Conservation (phyloP, 495 filamentous ascomycete species). For the Friedmanniomyces simplex region DNA sequence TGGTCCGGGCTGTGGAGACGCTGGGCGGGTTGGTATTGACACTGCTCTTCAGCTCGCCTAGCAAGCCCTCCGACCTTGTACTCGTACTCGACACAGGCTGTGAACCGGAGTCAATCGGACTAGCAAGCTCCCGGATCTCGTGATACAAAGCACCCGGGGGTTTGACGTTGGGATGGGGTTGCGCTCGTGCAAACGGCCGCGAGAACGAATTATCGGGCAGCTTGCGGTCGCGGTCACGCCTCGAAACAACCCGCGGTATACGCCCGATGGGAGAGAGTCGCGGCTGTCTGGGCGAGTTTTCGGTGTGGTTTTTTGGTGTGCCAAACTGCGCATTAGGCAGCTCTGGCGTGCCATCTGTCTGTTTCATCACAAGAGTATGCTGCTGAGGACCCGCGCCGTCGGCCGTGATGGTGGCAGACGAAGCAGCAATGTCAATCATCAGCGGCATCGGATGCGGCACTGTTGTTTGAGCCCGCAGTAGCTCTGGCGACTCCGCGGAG, state of each 20-base stretch:
- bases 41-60: slow-evolving; percentile 12
- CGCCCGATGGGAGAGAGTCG: slow-evolving; percentile 72
- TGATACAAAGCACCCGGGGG: slow-evolving; percentile 26
- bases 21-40: slow-evolving; percentile 29
- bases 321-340: slow-evolving; percentile 22
- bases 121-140: slow-evolving; percentile 21
- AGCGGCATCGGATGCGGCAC: slow-evolving; percentile 1
- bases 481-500: slow-evolving; percentile 6
- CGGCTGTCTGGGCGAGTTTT: slow-evolving; percentile 21
- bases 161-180: slow-evolving; percentile 33
- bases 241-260: slow-evolving; percentile 77
- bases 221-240: slow-evolving; percentile 54
- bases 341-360: slow-evolving; percentile 8
- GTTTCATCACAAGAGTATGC: background rate
- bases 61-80: slow-evolving; percentile 8
- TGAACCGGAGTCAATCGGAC: slow-evolving; percentile 12
- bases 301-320: slow-evolving; percentile 28
- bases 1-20: slow-evolving; percentile 16
- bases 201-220: slow-evolving; percentile 77
- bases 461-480: slow-evolving; percentile 3
- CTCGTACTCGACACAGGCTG: slow-evolving; percentile 21
- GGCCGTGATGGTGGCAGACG: background rate
- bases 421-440: slow-evolving; percentile 3
- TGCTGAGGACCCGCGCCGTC: background rate
- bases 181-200: slow-evolving; percentile 53